Conservation (phyloP, 371 early-diverging fungal species). For the Zychaea mexicana region DNA sequence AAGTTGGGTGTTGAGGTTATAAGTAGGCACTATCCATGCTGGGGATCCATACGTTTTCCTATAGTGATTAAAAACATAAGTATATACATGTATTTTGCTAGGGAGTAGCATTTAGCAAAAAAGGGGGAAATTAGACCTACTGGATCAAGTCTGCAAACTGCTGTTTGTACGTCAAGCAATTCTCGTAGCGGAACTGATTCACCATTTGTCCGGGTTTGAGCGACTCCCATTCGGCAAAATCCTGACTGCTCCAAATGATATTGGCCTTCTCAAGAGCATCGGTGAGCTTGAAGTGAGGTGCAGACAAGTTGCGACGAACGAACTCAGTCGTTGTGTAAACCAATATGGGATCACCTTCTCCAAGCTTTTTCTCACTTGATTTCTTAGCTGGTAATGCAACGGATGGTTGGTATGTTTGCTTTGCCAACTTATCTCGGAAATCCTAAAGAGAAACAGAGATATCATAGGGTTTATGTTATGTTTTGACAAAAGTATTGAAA, state of each 20-base stretch:
- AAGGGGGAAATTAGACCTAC: slow-evolving; percentile 18
- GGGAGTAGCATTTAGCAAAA: neutral
- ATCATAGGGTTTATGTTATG: neutral
- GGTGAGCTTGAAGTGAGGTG: slow-evolving; percentile 49
- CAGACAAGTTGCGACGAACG: slow-evolving; percentile 50
- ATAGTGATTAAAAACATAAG: neutral
- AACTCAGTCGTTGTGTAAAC: slow-evolving; percentile 52
- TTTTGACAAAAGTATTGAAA: neutral
- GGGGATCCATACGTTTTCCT: slow-evolving; percentile 51
- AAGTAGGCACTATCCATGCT: slow-evolving; percentile 53
- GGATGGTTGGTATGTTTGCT: neutral
- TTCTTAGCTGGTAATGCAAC: neutral
- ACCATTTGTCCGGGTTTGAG: slow-evolving; percentile 48
- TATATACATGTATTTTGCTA: neutral
- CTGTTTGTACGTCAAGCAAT: slow-evolving; percentile 54
- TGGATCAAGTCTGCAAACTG: slow-evolving; percentile 51
- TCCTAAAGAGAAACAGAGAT: neutral
- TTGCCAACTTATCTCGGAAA: neutral
- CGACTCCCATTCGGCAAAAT: slow-evolving; percentile 53
- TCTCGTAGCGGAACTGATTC: slow-evolving; percentile 58
- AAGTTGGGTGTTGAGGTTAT: slow-evolving; percentile 50
- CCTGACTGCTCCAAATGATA: slow-evolving; percentile 55
- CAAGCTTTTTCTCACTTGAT: neutral
- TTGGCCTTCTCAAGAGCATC: slow-evolving; percentile 48
- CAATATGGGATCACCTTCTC: slow-evolving; percentile 11